A percentile compares a stretch with the other conserved stretches of the same genome.
phyloP scores from a whole-genome alignment of 768 basidiomycete species.

The Boletus vinaceobasis region DNA sequence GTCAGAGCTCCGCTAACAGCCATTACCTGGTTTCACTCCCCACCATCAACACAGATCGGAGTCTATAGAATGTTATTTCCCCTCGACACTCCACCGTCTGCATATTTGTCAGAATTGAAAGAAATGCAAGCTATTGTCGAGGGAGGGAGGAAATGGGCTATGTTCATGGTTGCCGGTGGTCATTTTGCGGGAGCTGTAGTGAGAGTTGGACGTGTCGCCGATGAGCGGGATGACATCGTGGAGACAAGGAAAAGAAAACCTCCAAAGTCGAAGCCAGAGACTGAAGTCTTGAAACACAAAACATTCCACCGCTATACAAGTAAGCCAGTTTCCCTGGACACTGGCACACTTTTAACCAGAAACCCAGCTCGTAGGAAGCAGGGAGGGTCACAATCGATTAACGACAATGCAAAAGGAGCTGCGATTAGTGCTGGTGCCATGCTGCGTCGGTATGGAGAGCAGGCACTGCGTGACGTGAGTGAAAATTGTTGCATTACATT shows the following conservation, averaged over 20 bases:
- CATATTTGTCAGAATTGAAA: slow-evolving; percentile 59
- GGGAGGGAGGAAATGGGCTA: slow-evolving; percentile 76
- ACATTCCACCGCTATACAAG: slow-evolving; percentile 99
- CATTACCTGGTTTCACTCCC: slow-evolving; percentile 87
- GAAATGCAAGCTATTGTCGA: slow-evolving; percentile 56
- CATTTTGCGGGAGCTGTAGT: slow-evolving; percentile 95
- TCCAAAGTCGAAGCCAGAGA: slow-evolving; percentile 69
- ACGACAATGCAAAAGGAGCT: slow-evolving; percentile 90
- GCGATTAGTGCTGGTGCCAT: slow-evolving; percentile 94
- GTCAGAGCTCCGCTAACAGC: slow-evolving; percentile 57
- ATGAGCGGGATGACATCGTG: slow-evolving; percentile 39
- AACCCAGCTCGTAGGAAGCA: slow-evolving; percentile 90
- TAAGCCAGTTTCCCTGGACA: slow-evolving; percentile 39
- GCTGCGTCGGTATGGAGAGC: slow-evolving; percentile 93
- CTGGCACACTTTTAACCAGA: slow-evolving; percentile 6
- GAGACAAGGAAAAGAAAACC: slow-evolving; percentile 50
- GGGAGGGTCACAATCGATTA: slow-evolving; percentile 89
- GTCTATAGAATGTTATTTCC: slow-evolving; percentile 80
- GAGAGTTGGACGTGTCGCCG: slow-evolving; percentile 55
- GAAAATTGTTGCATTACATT: background rate
- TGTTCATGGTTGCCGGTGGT: slow-evolving; percentile 97
- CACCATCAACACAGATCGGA: slow-evolving; percentile 85
- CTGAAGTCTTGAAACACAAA: slow-evolving; percentile 83
- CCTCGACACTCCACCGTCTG: slow-evolving; percentile 32
- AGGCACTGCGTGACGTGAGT: slow-evolving; percentile 81